Evolutionary conservation across 2,329 filamentous ascomycete species (phyloP), one percentile per base, ranked within the genome.

Genomic region (Beauveria caledonica): DNA sequence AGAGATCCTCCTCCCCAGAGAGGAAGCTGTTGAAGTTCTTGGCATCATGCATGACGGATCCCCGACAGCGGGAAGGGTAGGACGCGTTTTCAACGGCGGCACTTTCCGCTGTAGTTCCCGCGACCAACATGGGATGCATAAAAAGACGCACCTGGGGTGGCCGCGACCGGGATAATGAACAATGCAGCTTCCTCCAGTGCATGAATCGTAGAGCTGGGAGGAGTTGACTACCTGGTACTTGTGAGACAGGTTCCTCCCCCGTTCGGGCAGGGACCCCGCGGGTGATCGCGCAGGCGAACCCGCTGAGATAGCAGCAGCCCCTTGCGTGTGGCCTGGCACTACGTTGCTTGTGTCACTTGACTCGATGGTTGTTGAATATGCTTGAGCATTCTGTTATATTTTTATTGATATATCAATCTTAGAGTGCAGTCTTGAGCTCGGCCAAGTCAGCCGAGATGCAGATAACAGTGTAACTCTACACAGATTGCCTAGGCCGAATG

Each of bases 91-190:
- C 51, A 17, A 17, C 21, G 5, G 29, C 50, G 36, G 51, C 51
- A 42, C 39, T 29, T 54, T 25, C 53, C 53, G 53, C 19, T 9
- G n/a, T 46, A 25, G 40, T 46, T 56, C 53, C 45, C 42, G 40
- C 40, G 42, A 48, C 54, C 44, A 48, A 49, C 54, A 57, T 57
- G 54, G 54, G 54, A 57, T 15, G 44, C 54, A 57, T 21, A 23
- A 56, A 17, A 11, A 19, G 11, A 29, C 25, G 23, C 17, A 27
- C 33, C 23, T 40, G 4, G 27, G 46, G 25, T 7, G 23, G 25
- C 25, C 17, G 17, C 46, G 23, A 29, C 46, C 7, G n/a, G n/a
- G 23, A 49, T 9, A 1, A 29, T 33, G 8, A 23, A 5, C 46
- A n/a, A 23, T 17, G 33, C 19, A 39, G n/a, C 36, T 25, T n/a